Percentiles rank a stretch among this genome's conserved stretches.
These are phyloP conservation scores for Barbarea vulgaris DNA, from an alignment of 345 rosid species.

Conservation along the genomic window DNA sequence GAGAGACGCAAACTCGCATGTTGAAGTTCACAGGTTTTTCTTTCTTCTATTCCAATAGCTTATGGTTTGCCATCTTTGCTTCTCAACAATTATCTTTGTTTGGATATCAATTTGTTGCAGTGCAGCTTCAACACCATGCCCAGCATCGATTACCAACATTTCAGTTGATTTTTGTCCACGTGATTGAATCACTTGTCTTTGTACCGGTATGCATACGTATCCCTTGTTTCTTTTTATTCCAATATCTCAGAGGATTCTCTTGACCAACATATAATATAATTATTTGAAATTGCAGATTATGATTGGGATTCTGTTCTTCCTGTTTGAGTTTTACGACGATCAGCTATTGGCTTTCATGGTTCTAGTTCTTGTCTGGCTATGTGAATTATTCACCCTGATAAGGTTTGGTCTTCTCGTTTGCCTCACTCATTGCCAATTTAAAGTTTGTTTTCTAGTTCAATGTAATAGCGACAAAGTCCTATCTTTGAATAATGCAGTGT, in stretches of 20 bases:
- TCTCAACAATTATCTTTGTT: conserved; percentile 33
- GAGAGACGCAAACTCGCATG: conserved; percentile 99
- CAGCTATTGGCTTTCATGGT: conserved; percentile 99
- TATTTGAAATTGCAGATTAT: conserved; percentile 74
- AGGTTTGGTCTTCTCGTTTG: conserved; percentile 58
- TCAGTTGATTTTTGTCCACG: conserved; percentile 98
- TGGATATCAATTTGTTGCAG: conserved; percentile 61
- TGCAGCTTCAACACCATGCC: conserved; percentile 99
- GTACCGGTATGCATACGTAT: conserved; percentile 68
- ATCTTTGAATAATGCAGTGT: conserved; percentile 61
- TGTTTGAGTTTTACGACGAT: conserved; percentile 96
- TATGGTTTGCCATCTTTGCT: conserved; percentile 15
- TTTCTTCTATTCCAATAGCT: conserved; percentile 25
- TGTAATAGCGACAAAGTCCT: neutral
- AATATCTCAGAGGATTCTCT: conserved; percentile 10
- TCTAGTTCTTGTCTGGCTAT: conserved; percentile 95
- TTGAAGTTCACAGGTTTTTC: conserved; percentile 85
- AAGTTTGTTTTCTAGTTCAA: neutral
- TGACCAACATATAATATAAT: conserved; percentile 1
- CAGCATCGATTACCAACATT: conserved; percentile 94
- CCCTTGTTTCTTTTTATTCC: neutral
- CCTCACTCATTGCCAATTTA: neutral
- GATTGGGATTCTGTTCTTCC: conserved; percentile 96
- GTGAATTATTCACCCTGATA: conserved; percentile 92
- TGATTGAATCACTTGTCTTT: conserved; percentile 95